phyloP scores from a whole-genome alignment of 1,284 basidiomycete genomes.

The Athelia sp. region DNA sequence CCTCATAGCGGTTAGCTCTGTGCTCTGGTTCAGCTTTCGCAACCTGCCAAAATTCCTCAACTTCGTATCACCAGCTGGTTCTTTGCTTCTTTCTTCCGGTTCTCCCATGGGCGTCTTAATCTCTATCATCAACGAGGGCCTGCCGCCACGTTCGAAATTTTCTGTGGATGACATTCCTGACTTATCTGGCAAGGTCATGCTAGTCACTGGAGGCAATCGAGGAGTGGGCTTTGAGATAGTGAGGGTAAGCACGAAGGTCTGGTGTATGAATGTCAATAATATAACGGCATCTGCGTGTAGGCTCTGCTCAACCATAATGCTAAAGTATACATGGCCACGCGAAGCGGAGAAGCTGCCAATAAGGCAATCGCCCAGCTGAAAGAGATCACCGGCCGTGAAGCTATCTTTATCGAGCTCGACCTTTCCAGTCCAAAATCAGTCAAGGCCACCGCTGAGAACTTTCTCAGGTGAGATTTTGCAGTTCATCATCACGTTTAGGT shows the following conservation, averaged over 20 bases:
- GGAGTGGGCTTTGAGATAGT: conserved; percentile 11
- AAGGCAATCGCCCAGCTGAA: conserved; percentile 45
- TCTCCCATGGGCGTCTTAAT: too few species aligned
- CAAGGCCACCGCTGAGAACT: conserved; percentile 38
- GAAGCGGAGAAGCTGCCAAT: conserved; percentile 36
- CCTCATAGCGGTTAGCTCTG: too few species aligned
- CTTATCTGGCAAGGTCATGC: conserved; percentile 17
- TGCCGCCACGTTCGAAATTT: conserved; percentile 24
- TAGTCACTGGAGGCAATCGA: conserved; percentile 22
- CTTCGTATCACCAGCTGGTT: too few species aligned
- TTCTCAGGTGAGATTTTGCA: neutral
- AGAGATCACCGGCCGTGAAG: conserved; percentile 33
- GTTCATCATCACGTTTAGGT: too few species aligned
- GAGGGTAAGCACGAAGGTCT: neutral
- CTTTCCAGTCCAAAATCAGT: conserved; percentile 47
- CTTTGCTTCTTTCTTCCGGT: too few species aligned
- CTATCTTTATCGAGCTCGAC: conserved; percentile 49
- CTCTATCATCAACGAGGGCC: conserved; percentile 8
- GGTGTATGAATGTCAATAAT: neutral
- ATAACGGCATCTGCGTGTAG: neutral
- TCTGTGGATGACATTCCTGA: conserved; percentile 16
- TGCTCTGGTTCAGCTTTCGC: too few species aligned
- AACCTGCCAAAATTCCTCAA: too few species aligned
- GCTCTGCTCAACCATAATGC: conserved; percentile 44
- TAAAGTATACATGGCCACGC: conserved; percentile 55